Percentiles rank a stretch among this genome's conserved stretches.
Evolutionary conservation across 345 rosid genomes (phyloP).

Genomic region (Salix viminalis): DNA sequence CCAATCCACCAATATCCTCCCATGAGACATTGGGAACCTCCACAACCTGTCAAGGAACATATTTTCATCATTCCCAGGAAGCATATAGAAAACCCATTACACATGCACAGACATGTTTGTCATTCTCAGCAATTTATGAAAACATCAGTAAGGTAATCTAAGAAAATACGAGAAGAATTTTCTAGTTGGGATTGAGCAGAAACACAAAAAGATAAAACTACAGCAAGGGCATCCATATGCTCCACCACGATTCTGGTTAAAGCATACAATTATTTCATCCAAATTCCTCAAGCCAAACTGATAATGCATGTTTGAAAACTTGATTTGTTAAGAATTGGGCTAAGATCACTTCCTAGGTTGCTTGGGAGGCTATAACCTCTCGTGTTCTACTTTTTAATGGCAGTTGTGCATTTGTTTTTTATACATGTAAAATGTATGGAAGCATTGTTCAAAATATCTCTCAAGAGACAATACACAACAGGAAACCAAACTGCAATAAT

Average conservation of each 20-base stretch:
- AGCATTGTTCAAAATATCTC: too few species aligned
- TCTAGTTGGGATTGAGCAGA: not conserved
- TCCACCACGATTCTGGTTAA: not conserved
- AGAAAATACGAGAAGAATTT: not conserved
- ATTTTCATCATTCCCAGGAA: not conserved
- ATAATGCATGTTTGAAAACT: not conserved
- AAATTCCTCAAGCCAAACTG: not conserved
- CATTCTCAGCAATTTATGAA: not conserved
- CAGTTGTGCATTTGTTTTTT: not conserved
- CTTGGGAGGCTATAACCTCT: not conserved
- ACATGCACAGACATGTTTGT: not conserved
- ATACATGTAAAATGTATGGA: too few species aligned
- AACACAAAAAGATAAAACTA: not conserved
- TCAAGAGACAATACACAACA: not conserved
- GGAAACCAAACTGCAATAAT: not conserved
- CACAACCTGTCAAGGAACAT: slow-evolving; percentile 22
- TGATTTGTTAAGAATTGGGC: not conserved
- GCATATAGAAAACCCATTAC: not conserved
- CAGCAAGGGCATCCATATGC: not conserved
- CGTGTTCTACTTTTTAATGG: not conserved
- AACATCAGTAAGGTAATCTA: not conserved
- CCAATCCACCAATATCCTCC: slow-evolving; percentile 36
- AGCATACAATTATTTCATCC: not conserved
- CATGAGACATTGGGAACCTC: slow-evolving; percentile 40
- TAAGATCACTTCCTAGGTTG: not conserved